Conservation (phyloP, 78 protist genomes). For the Dictyostelium brefeldianum region DNA sequence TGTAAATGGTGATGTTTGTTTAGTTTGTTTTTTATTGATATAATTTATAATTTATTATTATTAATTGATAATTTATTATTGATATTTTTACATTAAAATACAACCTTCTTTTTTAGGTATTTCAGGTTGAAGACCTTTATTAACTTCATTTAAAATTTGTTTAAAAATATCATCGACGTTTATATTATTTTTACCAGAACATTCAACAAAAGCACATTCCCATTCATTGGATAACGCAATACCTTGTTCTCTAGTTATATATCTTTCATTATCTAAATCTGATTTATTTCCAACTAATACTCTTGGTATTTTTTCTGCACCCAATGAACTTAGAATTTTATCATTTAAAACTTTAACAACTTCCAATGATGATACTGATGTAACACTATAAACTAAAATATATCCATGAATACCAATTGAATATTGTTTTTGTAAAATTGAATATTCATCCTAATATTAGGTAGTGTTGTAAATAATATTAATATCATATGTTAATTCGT, state of each 20-base stretch:
- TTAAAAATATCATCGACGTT: conserved; percentile 76
- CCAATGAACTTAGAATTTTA: conserved; percentile 87
- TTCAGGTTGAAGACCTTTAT: conserved; percentile 49
- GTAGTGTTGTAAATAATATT: not conserved
- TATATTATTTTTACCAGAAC: conserved; percentile 86
- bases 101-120: conserved; percentile 53
- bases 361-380: conserved; percentile 80
- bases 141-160: conserved; percentile 63
- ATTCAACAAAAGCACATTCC: conserved; percentile 87
- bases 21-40: not conserved
- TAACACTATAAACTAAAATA: conserved; percentile 89
- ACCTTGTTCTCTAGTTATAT: conserved; percentile 79
- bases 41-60: no score
- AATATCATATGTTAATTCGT: no score
- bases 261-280: conserved; percentile 83
- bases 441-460: conserved; percentile 83
- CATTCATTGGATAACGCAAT: conserved; percentile 80
- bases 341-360: conserved; percentile 81
- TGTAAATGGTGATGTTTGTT: not conserved
- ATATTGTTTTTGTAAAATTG: conserved; percentile 79
- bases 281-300: conserved; percentile 89
- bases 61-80: no score
- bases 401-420: conserved; percentile 92
- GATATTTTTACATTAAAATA: conserved; percentile 70
- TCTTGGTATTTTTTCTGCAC: conserved; percentile 83